Evolutionary conservation across 257 asterid genomes (phyloP), one percentile per base, ranked within the genome.

Genomic region (Nicotiana otophora): DNA sequence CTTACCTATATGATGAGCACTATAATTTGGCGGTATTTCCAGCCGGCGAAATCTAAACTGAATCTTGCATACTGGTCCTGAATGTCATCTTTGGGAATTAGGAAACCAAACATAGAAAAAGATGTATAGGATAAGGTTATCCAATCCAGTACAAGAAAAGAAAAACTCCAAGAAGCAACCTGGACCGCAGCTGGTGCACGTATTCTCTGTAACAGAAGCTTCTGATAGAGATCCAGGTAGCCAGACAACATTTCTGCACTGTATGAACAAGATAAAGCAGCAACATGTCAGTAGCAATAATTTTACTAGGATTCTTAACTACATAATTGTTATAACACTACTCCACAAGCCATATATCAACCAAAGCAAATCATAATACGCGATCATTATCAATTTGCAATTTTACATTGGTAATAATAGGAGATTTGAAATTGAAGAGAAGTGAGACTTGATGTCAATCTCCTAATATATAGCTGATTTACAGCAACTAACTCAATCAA

Each of bases 201-300:
- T 63, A 79, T 86, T 87, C 81, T 91, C 82, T 84, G 97, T 91
- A 84, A 96, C 96, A 39, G 64, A 77, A 76, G 99, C 99, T 84
- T 94, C 97, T 80, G 92, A 87, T 80, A 90, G 84, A 77, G 98
- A 90, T 62, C 99, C 96, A 78, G 99, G 99, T 82, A 96, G 98
- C 99, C 99, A 96, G 85, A 94, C 93, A 63, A 64, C 99, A 86
- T 88, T 93, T 89, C 98, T 91, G 85, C 99, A 96, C 99, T 95
- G 94, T 46, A 84, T 87, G 81, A 81, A 68, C 54, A 82, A 78
- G 69, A 58, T 82, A 64, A 74, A 83, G 31, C 51, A 51, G 46
- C 60, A 74, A 84, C 55, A 82, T 70, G 12, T 51, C 55, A 51
- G 55, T 10, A 51, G 55, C 55, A 51, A 12, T 9, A 51, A 51